Evolutionary conservation across 345 rosid genomes (phyloP).

Genomic region (Trapa bicornis): DNA sequence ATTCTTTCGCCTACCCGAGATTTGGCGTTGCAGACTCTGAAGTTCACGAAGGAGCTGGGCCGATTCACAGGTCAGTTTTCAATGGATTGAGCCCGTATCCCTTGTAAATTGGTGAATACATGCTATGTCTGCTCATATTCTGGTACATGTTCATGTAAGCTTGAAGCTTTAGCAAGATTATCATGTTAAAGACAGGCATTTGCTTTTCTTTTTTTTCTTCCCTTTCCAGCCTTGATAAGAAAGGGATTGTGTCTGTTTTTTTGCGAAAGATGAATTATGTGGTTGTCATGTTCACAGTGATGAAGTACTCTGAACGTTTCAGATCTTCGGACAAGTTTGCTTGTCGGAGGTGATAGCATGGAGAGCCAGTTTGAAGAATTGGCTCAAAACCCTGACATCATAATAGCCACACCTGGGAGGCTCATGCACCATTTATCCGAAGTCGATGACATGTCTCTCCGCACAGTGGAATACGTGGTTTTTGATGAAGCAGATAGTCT

Average conservation of each 20-base stretch:
- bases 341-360: conserved; percentile 97
- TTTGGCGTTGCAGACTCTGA: conserved; percentile 88
- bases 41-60: conserved; percentile 85
- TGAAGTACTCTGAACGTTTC: background rate
- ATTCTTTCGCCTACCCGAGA: conserved; percentile 91
- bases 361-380: conserved; percentile 86
- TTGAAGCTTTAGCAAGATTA: background rate
- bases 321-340: conserved; percentile 78
- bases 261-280: background rate
- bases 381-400: conserved; percentile 22
- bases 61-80: conserved; percentile 50
- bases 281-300: background rate
- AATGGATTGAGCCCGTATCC: background rate
- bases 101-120: background rate
- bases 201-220: no score
- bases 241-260: background rate
- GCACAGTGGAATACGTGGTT: conserved; percentile 82
- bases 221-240: no score
- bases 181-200: background rate
- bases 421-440: conserved; percentile 88
- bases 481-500: conserved; percentile 95
- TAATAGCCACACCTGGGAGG: conserved; percentile 80
- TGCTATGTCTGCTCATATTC: background rate
- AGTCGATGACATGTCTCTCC: conserved; percentile 82
- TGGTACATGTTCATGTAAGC: background rate